Base-by-base conservation (phyloP, 2,329 filamentous ascomycete genomes). In the Fusarium torulosum region DNA sequence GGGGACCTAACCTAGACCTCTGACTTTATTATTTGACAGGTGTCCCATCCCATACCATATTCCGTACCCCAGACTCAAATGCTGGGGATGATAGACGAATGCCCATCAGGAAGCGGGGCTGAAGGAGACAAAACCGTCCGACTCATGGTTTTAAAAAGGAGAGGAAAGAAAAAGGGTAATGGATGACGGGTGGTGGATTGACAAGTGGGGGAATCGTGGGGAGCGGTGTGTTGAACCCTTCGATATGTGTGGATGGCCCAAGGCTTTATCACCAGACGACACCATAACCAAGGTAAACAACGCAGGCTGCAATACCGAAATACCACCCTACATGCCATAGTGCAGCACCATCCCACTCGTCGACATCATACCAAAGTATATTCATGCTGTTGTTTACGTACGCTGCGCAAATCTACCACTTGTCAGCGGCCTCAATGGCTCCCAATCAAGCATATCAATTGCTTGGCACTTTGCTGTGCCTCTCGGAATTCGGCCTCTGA, bases 201-300 rank as follows among this genome's bases (percentile, higher is more conserved):
- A 51, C 45, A 52, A 60, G 67, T 71, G 69, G 71, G 71, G 70
- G 69, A 64, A 44, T 40, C 71, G 69, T 72, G 71, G 66, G 69
- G 69, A 72, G 71, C 71, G 71, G 71, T 73, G 71, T 72, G 64
- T 67, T 41, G 47, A 53, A 17, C 44, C 27, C 51, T 59, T 25
- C 25, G 47, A 61, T 62, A 54, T 69, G 63, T 71, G 44, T 67
- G 68, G 57, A 69, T 70, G 56, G 68, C 66, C 54, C 14, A 21
- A 38, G n/a, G 19, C 45, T 60, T 70, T 60, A 70, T 63, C 40
- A 53, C 50, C 50, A 58, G 61, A 63, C 53, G 37, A 55, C 47
- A 62, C 51, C 42, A 49, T 57, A 53, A 50, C 38, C 58, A 59
- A 56, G 55, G 50, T 51, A 51, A 55, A 50, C 52, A 66, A 70